Conservation (phyloP, 2,329 filamentous ascomycete genomes). For the Aspergillus unguis region DNA sequence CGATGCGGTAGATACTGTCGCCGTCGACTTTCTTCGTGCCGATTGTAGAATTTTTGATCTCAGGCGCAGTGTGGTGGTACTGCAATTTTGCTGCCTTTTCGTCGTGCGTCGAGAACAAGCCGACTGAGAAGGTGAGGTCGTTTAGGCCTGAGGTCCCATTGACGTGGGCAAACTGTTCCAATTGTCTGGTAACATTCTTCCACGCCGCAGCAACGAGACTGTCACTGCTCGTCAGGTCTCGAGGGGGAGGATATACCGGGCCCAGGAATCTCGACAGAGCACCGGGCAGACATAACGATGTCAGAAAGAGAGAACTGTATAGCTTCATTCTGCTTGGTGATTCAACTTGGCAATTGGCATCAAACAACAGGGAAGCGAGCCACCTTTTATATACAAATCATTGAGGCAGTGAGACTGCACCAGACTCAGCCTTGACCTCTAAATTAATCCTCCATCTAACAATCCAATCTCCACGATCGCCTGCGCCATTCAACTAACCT, state of each 20-base stretch:
- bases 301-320: not conserved
- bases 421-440: not conserved
- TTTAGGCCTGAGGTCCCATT: conserved; percentile 17
- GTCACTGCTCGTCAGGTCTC: conserved; percentile 30
- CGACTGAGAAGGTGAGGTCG: conserved; percentile 41
- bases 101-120: conserved; percentile 41
- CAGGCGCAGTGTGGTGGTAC: conserved; percentile 35
- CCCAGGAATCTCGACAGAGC: conserved; percentile 23
- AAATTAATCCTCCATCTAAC: not conserved
- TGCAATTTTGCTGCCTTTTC: conserved; percentile 29
- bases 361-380: not conserved
- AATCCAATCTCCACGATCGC: not conserved
- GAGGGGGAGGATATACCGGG: conserved; percentile 34
- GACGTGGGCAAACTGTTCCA: conserved; percentile 15
- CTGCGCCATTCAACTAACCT: not conserved
- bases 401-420: not conserved
- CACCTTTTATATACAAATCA: not conserved
- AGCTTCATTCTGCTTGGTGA: not conserved
- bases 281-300: conserved; percentile 5
- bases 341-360: not conserved
- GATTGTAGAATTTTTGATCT: conserved; percentile 26
- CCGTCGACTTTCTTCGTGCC: conserved; percentile 39
- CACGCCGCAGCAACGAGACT: conserved; percentile 34
- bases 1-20: conserved; percentile 45
- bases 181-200: conserved; percentile 30